A percentile compares a stretch with the other conserved stretches of the same genome.
These are phyloP conservation scores for Phytophthora kernoviae DNA, from an alignment of 352 stramenopile species.

Conservation along the genomic window DNA sequence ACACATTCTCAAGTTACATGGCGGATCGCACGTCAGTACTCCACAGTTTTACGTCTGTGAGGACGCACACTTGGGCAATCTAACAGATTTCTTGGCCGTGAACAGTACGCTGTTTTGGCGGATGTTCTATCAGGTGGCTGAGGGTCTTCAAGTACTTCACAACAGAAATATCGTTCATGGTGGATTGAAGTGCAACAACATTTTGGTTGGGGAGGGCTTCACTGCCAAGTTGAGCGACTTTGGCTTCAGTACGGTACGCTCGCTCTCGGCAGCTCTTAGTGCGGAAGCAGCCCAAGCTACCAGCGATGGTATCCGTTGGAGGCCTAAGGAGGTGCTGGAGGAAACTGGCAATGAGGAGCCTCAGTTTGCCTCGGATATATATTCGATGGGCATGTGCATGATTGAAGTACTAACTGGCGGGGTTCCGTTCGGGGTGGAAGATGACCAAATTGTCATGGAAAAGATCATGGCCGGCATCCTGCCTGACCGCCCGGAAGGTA, in stretches of 20 bases:
- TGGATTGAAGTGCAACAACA: slow-evolving; percentile 39
- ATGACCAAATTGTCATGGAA: slow-evolving; percentile 11
- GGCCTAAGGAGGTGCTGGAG: slow-evolving; percentile 1
- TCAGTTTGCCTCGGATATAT: slow-evolving; percentile 25
- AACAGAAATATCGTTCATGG: slow-evolving; percentile 36
- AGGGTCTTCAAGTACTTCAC: slow-evolving; percentile 48
- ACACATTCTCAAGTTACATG: slow-evolving; percentile 40
- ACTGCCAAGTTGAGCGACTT: slow-evolving; percentile 15
- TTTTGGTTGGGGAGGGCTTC: slow-evolving; percentile 38
- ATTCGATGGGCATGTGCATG: slow-evolving; percentile 37
- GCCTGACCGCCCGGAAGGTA: slow-evolving; percentile 1
- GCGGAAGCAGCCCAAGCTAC: not conserved
- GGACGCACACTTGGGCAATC: slow-evolving; percentile 15
- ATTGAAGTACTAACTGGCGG: slow-evolving; percentile 26
- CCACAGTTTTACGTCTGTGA: slow-evolving; percentile 24
- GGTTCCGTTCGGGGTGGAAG: slow-evolving; percentile 10
- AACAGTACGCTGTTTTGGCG: slow-evolving; percentile 8
- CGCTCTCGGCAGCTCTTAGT: not conserved
- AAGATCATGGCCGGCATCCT: slow-evolving; percentile 4
- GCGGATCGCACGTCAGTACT: slow-evolving; percentile 27
- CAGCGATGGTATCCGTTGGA: slow-evolving; percentile 1
- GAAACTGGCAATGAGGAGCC: not conserved
- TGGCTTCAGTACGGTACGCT: slow-evolving; percentile 1
- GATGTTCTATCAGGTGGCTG: slow-evolving; percentile 6
- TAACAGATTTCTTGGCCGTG: not conserved